Evolutionary conservation across 1,139 yeast species (phyloP), one percentile per base, ranked within the genome.

Genomic region (Meyerozyma athensensis): DNA sequence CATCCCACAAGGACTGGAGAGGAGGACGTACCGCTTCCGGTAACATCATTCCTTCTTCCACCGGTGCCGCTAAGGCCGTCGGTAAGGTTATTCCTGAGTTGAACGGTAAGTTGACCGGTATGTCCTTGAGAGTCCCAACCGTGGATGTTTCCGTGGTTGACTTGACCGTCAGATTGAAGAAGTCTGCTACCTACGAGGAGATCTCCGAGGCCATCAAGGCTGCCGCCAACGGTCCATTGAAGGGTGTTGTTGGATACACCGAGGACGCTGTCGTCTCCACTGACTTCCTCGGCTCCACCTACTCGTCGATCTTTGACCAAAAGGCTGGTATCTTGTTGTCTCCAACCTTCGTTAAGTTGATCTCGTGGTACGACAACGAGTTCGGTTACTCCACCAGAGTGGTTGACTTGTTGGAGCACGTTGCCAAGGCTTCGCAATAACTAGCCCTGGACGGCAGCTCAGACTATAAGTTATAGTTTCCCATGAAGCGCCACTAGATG

Each of bases 1-100:
- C 94, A 61, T 83, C 92, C 66, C 83, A 80, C 78, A 84, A 84
- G 80, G 94, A 85, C 79, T 85, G 94, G 94, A 80, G 94, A 77
- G 94, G 94, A 66, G 94, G 94, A 68, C 81, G 94, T 72, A 81
- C 94, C 60, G 94, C 94, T 63, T 79, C 89, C 46, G 90, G 85
- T 64, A 84, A 84, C 85, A 82, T 84, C 65, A 84, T 84, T 59
- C 94, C 94, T 64, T 84, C 92, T 37, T 82, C 92, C 53, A 84
- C 94, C 52, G 94, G 94, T 77, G 94, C 94, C 61, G 95, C 95
- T 62, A 84, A 84, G 79, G 92, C 92, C 55, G 94, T 84, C 57
- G 94, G 92, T 67, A 83, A 82, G 77, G 94, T 85, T 61, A 83
- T 85, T 58, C 95, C 95, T 57, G 81, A 79, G 63, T 81, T 84